Evolutionary conservation across 768 basidiomycete species (phyloP), one percentile per base, ranked within the genome.

Genomic region (Boletus reticulatus): DNA sequence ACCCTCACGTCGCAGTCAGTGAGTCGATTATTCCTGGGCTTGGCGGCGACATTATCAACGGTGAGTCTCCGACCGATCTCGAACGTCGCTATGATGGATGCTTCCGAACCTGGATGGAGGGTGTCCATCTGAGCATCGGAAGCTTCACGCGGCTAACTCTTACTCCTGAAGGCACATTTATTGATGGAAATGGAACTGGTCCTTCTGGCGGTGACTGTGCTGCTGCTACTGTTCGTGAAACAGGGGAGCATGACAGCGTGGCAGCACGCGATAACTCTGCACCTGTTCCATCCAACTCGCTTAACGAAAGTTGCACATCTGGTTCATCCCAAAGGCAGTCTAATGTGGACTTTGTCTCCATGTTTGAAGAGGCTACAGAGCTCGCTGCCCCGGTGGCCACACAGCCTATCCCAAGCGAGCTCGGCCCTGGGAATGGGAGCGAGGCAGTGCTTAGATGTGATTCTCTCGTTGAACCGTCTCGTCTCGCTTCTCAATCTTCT

Each of bases 81-180:
- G 58, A 65, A 65, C 48, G 53, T 55, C 41, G 54, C 55, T 72
- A 68, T 65, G 77, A 78, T 83, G 79, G 75, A 79, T 70, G 72
- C 72, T 69, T 69, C 73, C 75, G 73, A 73, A 72, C 61, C 61
- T 60, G 57, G 61, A 64, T 63, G 66, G 69, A 72, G 76, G 74
- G 73, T 75, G 73, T 72, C 75, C 78, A 70, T 76, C 66, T 58
- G 53, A 55, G 60, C 48, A 49, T 44, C 53, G 43, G 59, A 75
- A 70, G 73, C 76, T 80, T 78, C 82, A 76, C 79, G 76, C 77
- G 69, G 73, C 88, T 89, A 72, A 90, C 74, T 71, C 62, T 69
- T 74, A 43, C 62, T 61, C 34, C 63, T 68, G 67, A 80, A 78
- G 79, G 75, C 66, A 67, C 63, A 67, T 64, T 78, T 60, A 20